These are phyloP conservation scores for Eucalyptus marginata DNA, from an alignment of 345 rosid genomes.

Conservation along the genomic window DNA sequence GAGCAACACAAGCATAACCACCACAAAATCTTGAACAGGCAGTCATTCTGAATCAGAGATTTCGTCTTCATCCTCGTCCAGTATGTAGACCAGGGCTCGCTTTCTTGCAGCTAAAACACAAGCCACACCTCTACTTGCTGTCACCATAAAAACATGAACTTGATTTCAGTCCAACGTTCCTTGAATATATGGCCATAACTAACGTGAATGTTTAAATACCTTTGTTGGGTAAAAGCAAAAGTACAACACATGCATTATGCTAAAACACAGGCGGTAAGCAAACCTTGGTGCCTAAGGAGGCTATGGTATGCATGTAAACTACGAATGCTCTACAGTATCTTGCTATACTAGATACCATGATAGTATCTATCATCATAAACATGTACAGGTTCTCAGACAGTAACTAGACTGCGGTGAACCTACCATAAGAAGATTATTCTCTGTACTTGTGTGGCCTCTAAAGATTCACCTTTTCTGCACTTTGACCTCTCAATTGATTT, in stretches of 20 bases:
- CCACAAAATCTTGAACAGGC: background rate
- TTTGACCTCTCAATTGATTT: background rate
- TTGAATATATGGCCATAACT: background rate
- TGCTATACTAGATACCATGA: background rate
- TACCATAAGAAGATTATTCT: background rate
- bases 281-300: background rate
- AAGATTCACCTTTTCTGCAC: background rate
- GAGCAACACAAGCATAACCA: background rate
- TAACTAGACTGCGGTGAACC: background rate
- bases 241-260: background rate
- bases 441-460: background rate
- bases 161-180: background rate
- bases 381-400: background rate
- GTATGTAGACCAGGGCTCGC: background rate
- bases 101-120: background rate
- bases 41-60: too few relatives aligned
- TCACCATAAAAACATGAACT: background rate
- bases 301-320: background rate
- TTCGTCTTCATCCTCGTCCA: too few relatives aligned
- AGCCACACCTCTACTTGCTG: background rate
- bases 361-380: background rate
- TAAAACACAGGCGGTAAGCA: background rate
- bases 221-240: background rate
- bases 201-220: background rate
- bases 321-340: background rate